Base-by-base conservation (phyloP, 495 filamentous ascomycete genomes). In the Annulohypoxylon maeteangense region DNA sequence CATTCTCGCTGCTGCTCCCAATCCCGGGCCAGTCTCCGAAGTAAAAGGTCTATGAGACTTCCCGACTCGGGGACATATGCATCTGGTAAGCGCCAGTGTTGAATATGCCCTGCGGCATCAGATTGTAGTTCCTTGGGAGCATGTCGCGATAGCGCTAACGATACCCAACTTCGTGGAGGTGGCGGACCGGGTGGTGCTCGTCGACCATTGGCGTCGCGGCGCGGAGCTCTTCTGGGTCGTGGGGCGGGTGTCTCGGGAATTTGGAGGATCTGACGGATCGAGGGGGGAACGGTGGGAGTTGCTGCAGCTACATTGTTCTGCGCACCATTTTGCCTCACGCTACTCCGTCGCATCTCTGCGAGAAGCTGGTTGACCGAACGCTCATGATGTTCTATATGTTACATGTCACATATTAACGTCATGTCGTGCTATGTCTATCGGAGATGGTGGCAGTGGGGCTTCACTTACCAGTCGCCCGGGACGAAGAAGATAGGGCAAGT, bases 211-310 rank as follows among this genome's bases (percentile, higher is more conserved):
- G 71, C 78, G 78, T 78, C 82, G 60, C 73, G 74, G 27, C 84
- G 79, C 56, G 76, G 73, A 58, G 83, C 84, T 22, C 84, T 82
- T 47, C 90, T 88, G 32, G 91, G 90, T 14, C 80, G 80, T 6
- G 90, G 91, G 10, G 87, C 81, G n/a, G 89, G 88, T 27, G 88
- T 87, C 71, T 93, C 91, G 34, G 90, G 90, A 25, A 93, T 81
- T 50, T 91, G 86, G 31, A 95, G 84, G 44, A 94, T 85, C 32
- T 86, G 72, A 27, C 84, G 81, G 68, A 87, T 79, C 23, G 78
- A 73, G n/a, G 85, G 85, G 7, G 82, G 85, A 5, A 87, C 78
- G 20, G 80, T 85, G 1, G 83, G 82, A 7, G 73, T 68, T 7
- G 69, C 67, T 67, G 67, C 47, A 45, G 69, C 10, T 11, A 64